Conservation (phyloP, 2,329 filamentous ascomycete species). For the Alternaria sp. region DNA sequence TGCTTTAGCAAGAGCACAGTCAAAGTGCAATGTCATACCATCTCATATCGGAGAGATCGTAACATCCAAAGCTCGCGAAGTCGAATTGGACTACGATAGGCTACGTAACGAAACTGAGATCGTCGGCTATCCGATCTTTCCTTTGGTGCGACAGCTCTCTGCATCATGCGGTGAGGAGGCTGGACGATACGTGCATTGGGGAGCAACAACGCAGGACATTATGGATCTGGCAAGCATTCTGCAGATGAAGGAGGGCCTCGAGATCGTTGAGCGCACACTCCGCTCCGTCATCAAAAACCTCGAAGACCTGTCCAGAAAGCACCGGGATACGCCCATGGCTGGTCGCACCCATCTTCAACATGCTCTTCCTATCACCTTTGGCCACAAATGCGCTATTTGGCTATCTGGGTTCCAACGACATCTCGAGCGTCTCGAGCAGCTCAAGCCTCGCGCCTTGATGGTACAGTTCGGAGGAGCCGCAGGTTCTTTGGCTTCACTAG, state of each 20-base stretch:
- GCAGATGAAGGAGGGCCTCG: conserved; percentile 60
- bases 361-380: conserved; percentile 63
- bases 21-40: conserved; percentile 56
- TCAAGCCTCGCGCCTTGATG: conserved; percentile 55
- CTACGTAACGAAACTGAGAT: conserved; percentile 57
- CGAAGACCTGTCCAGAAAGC: conserved; percentile 50
- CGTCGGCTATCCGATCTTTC: conserved; percentile 62
- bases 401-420: conserved; percentile 59
- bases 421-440: conserved; percentile 54
- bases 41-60: conserved; percentile 45
- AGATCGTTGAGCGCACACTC: conserved; percentile 56
- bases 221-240: conserved; percentile 63
- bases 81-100: conserved; percentile 53
- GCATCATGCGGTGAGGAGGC: conserved; percentile 45
- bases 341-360: conserved; percentile 65
- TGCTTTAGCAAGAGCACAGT: conserved; percentile 60
- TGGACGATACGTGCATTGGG: conserved; percentile 62
- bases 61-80: conserved; percentile 35
- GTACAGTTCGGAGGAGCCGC: conserved; percentile 65
- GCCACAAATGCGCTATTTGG: conserved; percentile 64
- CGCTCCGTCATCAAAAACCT: conserved; percentile 53
- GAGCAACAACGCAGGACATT: conserved; percentile 65
- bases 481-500: conserved; percentile 61
- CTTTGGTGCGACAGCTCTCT: conserved; percentile 58
- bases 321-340: conserved; percentile 63